Evolutionary conservation across 2,329 filamentous ascomycete species (phyloP).

Genomic region (Exophiala aquamarina): DNA sequence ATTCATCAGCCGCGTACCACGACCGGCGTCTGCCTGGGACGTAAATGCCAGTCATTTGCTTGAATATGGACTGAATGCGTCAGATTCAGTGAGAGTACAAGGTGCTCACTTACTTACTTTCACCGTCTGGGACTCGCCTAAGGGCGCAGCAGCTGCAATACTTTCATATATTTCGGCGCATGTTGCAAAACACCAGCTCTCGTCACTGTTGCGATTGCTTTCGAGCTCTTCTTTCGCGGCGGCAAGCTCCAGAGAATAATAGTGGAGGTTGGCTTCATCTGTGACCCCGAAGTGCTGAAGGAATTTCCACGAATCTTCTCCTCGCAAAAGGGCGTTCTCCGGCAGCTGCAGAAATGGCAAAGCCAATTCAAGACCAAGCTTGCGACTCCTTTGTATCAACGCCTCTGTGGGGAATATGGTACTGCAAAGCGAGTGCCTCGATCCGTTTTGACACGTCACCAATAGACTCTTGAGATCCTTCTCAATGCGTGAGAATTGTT

Average conservation of each 20-base stretch:
- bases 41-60: background rate
- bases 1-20: background rate
- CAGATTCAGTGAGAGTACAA: background rate
- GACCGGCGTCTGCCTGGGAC: background rate
- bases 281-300: background rate
- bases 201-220: background rate
- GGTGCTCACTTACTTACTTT: background rate
- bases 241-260: background rate
- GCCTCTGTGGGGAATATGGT: background rate
- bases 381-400: background rate
- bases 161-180: background rate
- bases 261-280: background rate
- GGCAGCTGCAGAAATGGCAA: background rate
- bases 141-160: background rate
- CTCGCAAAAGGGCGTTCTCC: background rate
- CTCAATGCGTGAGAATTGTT: background rate
- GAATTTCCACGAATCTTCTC: conserved; percentile 1
- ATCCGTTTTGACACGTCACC: background rate
- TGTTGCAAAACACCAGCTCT: background rate
- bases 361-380: background rate
- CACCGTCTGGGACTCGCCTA: background rate
- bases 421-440: background rate
- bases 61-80: background rate
- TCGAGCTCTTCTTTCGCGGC: conserved; percentile 1
- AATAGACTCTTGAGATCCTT: background rate